phyloP scores from a whole-genome alignment of 345 rosid species.

The Anacardium occidentale region DNA sequence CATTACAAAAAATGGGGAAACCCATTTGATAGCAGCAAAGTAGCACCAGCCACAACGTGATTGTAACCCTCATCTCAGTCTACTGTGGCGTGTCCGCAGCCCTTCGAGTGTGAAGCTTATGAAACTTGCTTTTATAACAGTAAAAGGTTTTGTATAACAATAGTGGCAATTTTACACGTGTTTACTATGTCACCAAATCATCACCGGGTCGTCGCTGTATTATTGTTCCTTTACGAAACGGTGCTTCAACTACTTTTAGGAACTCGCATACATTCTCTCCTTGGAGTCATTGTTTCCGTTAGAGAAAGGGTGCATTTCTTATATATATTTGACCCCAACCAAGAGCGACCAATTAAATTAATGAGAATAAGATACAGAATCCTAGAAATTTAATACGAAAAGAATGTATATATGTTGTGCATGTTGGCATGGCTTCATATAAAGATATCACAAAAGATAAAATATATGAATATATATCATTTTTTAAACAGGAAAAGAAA shows the following conservation, averaged over 20 bases:
- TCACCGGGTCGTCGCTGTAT: not conserved
- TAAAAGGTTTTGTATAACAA: not conserved
- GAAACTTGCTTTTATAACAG: not conserved
- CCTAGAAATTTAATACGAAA: not conserved
- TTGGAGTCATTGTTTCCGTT: not conserved
- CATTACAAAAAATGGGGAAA: constrained; percentile 25
- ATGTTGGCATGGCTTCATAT: not conserved
- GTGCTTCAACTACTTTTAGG: not conserved
- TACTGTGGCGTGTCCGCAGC: constrained; percentile 1
- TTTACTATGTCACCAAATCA: not conserved
- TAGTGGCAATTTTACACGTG: not conserved
- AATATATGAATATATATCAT: too few species aligned
- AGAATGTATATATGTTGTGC: not conserved
- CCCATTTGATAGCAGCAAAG: constrained; percentile 13
- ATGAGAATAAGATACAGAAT: not conserved
- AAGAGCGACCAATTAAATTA: too few species aligned
- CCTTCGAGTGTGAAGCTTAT: not conserved
- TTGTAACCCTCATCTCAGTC: constrained; percentile 7
- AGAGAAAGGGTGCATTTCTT: not conserved
- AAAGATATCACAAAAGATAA: too few species aligned
- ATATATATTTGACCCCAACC: not conserved
- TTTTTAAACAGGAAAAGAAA: not conserved
- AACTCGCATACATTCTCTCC: not conserved
- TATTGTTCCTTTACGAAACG: not conserved
- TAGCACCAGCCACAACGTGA: constrained; percentile 25